Percentiles rank a stretch among this genome's conserved stretches.
Evolutionary conservation across 495 filamentous ascomycete species (phyloP).

Genomic region (Daldinia concentrica): DNA sequence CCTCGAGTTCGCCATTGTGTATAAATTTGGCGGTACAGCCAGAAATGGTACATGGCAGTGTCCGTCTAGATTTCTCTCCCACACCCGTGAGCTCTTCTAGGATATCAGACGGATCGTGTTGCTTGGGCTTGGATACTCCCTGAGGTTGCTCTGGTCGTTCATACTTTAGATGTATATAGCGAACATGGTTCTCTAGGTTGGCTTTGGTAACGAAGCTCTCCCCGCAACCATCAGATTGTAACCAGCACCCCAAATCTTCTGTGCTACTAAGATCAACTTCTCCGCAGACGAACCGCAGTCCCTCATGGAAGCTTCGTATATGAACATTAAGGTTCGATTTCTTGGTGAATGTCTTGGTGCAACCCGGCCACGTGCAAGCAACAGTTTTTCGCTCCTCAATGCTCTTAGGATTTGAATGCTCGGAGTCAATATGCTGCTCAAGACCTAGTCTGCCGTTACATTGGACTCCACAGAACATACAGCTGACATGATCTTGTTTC

Average conservation of each 20-base stretch:
- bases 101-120: slow-evolving; percentile 47
- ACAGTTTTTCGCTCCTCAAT: slow-evolving; percentile 70
- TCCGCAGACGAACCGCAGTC: slow-evolving; percentile 76
- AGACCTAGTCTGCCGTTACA: slow-evolving; percentile 70
- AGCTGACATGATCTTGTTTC: slow-evolving; percentile 73
- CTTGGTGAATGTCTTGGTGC: slow-evolving; percentile 77
- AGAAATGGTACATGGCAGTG: slow-evolving; percentile 63
- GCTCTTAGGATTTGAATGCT: slow-evolving; percentile 66
- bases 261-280: slow-evolving; percentile 65
- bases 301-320: slow-evolving; percentile 76
- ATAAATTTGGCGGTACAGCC: slow-evolving; percentile 69
- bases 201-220: slow-evolving; percentile 72
- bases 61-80: slow-evolving; percentile 64
- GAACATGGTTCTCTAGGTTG: slow-evolving; percentile 83
- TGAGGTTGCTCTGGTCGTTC: slow-evolving; percentile 53
- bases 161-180: slow-evolving; percentile 75
- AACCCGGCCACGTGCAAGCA: slow-evolving; percentile 70
- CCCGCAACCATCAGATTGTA: slow-evolving; percentile 72
- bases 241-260: slow-evolving; percentile 71
- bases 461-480: slow-evolving; percentile 72
- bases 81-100: slow-evolving; percentile 65
- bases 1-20: slow-evolving; percentile 71
- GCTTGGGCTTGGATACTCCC: slow-evolving; percentile 43
- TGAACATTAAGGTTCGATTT: slow-evolving; percentile 83
- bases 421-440: slow-evolving; percentile 73